A percentile compares a stretch with the other conserved stretches of the same genome.
These are phyloP conservation scores for Conticribra weissflogii DNA, from an alignment of 108 stramenopile species.

Conservation along the genomic window DNA sequence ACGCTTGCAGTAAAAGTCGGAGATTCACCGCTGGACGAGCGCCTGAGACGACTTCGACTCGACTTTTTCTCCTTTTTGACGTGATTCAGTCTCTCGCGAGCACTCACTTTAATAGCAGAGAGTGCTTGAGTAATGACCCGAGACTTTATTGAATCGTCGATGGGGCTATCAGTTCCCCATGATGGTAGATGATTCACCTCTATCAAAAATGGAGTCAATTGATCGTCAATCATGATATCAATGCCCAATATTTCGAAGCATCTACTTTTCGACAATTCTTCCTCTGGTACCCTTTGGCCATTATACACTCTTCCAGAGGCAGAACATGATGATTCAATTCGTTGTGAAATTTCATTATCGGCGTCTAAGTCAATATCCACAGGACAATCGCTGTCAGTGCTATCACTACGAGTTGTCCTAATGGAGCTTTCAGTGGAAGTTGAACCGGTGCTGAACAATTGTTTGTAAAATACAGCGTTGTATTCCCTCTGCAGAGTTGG, in stretches of 20 bases:
- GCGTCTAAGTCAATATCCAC: not conserved
- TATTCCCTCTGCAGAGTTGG: conserved; percentile 74
- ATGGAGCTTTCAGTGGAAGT: no score
- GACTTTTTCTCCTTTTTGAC: conserved; percentile 27
- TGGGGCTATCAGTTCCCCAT: conserved; percentile 52
- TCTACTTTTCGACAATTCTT: conserved; percentile 44
- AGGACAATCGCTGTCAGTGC: not conserved
- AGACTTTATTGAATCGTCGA: conserved; percentile 57
- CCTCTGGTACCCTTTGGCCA: no score
- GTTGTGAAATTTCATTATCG: not conserved
- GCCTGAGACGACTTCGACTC: conserved; percentile 22
- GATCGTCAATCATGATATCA: conserved; percentile 86
- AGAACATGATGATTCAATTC: no score
- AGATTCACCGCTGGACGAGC: no score
- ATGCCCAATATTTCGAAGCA: conserved; percentile 85
- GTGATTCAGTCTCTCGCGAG: conserved; percentile 34
- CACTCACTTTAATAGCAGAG: conserved; percentile 26
- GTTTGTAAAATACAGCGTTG: conserved; percentile 28
- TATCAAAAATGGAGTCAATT: conserved; percentile 82
- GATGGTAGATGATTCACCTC: conserved; percentile 83
- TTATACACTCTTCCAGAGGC: no score
- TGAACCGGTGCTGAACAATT: conserved; percentile 4
- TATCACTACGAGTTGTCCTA: no score
- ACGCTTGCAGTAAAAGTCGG: no score
- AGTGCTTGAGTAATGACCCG: conserved; percentile 53